Conservation (phyloP, 1,139 yeast species). For the Geotrichum phurueaensis region DNA sequence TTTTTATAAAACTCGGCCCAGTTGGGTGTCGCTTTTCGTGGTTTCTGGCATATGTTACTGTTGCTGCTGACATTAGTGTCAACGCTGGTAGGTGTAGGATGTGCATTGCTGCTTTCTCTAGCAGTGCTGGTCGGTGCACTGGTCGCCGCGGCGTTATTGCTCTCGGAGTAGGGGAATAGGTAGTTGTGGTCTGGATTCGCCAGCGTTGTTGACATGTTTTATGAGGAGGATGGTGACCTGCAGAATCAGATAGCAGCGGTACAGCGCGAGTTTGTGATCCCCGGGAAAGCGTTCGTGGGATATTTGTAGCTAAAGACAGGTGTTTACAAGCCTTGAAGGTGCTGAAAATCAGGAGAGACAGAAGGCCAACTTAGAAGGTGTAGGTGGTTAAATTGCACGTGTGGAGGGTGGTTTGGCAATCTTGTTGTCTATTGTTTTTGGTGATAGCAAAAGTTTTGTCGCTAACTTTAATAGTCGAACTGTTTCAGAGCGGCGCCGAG, state of each 20-base stretch:
- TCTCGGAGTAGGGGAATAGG: constrained; percentile 4
- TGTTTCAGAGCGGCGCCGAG: background rate
- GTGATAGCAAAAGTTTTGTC: background rate
- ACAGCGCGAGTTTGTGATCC: background rate
- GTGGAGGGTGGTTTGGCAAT: background rate
- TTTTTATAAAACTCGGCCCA: constrained; percentile 34
- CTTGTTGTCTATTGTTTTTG: background rate
- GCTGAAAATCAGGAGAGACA: background rate
- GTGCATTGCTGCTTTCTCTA: background rate
- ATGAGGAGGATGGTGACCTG: constrained; percentile 6
- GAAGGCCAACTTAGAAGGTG: background rate
- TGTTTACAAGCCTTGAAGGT: background rate
- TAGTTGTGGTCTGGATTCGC: constrained; percentile 8
- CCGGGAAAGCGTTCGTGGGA: background rate
- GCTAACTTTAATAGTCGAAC: background rate
- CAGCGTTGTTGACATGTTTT: constrained; percentile 7
- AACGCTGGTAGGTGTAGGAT: constrained; percentile 3
- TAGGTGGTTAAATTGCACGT: background rate
- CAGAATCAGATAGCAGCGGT: background rate
- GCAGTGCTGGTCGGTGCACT: background rate
- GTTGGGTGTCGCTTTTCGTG: constrained; percentile 20
- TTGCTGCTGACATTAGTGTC: constrained; percentile 3
- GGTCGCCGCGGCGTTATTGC: constrained; percentile 2
- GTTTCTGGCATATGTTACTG: background rate
- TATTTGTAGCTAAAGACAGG: background rate